Conservation (phyloP, 2,329 filamentous ascomycete species). For the Chaetomium olivaceum region DNA sequence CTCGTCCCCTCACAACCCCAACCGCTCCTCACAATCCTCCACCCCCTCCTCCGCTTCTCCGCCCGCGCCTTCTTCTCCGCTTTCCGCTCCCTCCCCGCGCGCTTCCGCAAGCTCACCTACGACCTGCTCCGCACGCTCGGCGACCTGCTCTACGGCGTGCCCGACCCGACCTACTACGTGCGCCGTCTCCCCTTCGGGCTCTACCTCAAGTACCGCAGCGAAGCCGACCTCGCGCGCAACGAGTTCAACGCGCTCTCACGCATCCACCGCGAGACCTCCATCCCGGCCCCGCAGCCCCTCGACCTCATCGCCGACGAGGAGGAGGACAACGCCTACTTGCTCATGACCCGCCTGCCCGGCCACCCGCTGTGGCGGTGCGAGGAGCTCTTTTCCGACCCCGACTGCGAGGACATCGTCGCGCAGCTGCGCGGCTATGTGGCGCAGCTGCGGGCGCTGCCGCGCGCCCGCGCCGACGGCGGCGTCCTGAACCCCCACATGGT, state of each 20-base stretch:
- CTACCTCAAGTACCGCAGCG: conserved; percentile 34
- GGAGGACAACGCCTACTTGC: conserved; percentile 25
- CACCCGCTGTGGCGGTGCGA: conserved; percentile 29
- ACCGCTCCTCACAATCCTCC: background rate
- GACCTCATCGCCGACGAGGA: conserved; percentile 29
- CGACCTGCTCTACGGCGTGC: conserved; percentile 28
- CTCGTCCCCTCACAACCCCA: background rate
- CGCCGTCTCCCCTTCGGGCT: conserved; percentile 38
- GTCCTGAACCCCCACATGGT: conserved; percentile 20
- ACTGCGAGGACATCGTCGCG: conserved; percentile 27
- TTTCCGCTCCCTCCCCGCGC: conserved; percentile 30
- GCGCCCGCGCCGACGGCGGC: background rate
- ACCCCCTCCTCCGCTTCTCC: background rate
- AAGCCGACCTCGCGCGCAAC: conserved; percentile 31
- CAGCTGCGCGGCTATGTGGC: conserved; percentile 35
- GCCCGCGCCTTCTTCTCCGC: conserved; percentile 17
- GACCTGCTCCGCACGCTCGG: conserved; percentile 29
- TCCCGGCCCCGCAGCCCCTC: conserved; percentile 34
- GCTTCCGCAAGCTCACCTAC: conserved; percentile 28
- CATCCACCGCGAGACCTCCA: conserved; percentile 33
- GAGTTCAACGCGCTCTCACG: conserved; percentile 36
- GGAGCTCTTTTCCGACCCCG: conserved; percentile 34
- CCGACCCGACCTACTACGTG: conserved; percentile 15
- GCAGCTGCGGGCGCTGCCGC: conserved; percentile 36
- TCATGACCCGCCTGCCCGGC: conserved; percentile 32